A percentile compares a stretch with the other conserved stretches of the same genome.
Evolutionary conservation across 2,329 filamentous ascomycete genomes (phyloP).

Genomic region (Aspergillus pseudotamarii): DNA sequence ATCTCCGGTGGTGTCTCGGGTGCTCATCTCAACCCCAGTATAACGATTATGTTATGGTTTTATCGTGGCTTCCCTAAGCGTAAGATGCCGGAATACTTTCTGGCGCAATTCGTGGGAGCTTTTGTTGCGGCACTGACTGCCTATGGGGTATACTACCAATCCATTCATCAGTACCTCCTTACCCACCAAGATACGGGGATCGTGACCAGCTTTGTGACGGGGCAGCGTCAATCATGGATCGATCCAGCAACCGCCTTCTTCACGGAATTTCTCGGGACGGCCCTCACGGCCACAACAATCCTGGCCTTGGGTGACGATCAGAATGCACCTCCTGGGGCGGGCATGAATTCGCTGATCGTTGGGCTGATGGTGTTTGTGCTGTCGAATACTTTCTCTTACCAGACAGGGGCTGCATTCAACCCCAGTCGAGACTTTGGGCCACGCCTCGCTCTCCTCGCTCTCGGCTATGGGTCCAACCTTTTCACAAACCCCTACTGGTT

Average conservation of each 20-base stretch:
- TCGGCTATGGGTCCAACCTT: slow-evolving; percentile 49
- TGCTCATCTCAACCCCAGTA: slow-evolving; percentile 49
- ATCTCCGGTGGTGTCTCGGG: slow-evolving; percentile 53
- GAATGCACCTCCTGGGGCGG: slow-evolving; percentile 52
- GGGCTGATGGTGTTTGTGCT: slow-evolving; percentile 45
- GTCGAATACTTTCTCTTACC: slow-evolving; percentile 45
- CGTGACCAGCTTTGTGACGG: slow-evolving; percentile 49
- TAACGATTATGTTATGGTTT: slow-evolving; percentile 50
- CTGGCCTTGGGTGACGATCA: slow-evolving; percentile 52
- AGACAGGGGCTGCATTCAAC: slow-evolving; percentile 54
- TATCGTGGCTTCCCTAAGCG: slow-evolving; percentile 57
- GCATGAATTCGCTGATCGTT: slow-evolving; percentile 55
- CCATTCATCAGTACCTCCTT: slow-evolving; percentile 39
- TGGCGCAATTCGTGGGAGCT: slow-evolving; percentile 57
- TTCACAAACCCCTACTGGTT: slow-evolving; percentile 51
- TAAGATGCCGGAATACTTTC: slow-evolving; percentile 54
- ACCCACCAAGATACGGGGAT: slow-evolving; percentile 31
- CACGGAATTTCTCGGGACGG: slow-evolving; percentile 51
- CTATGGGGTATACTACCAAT: slow-evolving; percentile 45
- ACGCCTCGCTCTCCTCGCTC: slow-evolving; percentile 47
- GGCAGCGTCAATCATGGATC: slow-evolving; percentile 45
- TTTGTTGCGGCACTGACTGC: slow-evolving; percentile 54
- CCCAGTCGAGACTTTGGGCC: slow-evolving; percentile 56
- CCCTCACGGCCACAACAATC: slow-evolving; percentile 45
- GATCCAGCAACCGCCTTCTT: slow-evolving; percentile 47